Conservation (phyloP, 75 land plant genomes). For the Picea sitchensis region DNA sequence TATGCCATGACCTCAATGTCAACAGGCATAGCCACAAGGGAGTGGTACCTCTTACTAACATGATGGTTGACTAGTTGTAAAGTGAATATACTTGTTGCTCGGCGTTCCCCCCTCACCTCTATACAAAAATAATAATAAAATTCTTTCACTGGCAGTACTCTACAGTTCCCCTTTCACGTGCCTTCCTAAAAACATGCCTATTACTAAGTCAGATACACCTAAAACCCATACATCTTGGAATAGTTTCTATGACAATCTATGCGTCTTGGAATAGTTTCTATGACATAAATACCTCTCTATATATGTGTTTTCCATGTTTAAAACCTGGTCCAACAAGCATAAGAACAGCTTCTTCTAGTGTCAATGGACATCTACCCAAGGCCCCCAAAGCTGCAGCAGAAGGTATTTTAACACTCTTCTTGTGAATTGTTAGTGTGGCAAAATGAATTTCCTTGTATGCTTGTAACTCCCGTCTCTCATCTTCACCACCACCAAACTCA, state of each 20-base stretch:
- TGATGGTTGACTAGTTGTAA: too few species aligned
- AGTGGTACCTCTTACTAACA: too few species aligned
- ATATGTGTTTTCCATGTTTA: constrained; percentile 81
- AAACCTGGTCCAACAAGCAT: constrained; percentile 97
- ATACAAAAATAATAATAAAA: too few species aligned
- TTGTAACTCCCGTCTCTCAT: constrained; percentile 67
- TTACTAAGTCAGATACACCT: too few species aligned
- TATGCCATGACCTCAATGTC: constrained; percentile 10
- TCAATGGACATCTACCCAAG: constrained; percentile 88
- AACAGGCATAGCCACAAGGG: constrained; percentile 48
- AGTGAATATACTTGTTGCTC: too few species aligned
- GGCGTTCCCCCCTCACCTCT: background rate
- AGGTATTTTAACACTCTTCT: constrained; percentile 36
- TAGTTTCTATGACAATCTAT: too few species aligned
- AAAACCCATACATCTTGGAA: too few species aligned
- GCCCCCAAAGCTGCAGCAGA: constrained; percentile 53
- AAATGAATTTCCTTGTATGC: constrained; percentile 25
- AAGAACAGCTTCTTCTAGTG: constrained; percentile 90
- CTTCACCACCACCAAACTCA: constrained; percentile 95
- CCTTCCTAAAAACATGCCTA: too few species aligned
- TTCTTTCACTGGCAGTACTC: too few species aligned
- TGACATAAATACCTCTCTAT: background rate
- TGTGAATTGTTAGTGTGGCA: too few species aligned
- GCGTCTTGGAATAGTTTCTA: too few species aligned
- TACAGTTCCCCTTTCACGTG: constrained; percentile 22